A percentile compares a stretch with the other conserved stretches of the same genome.
Evolutionary conservation across 2,329 filamentous ascomycete species (phyloP).

Genomic region (Rosellinia necatrix): DNA sequence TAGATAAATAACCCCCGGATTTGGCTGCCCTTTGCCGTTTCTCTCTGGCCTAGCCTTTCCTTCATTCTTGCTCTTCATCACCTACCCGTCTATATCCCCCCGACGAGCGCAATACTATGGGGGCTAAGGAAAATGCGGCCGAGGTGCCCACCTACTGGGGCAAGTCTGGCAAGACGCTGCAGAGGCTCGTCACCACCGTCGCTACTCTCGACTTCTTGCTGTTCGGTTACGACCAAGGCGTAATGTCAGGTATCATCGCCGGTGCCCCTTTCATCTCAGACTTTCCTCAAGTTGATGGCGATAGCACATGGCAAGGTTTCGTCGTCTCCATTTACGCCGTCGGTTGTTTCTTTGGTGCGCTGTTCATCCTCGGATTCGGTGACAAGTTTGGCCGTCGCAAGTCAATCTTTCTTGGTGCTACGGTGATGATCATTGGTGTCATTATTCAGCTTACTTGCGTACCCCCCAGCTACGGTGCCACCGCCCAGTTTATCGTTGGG

Average conservation of each 20-base stretch:
- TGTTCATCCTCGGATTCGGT: slow-evolving; percentile 49
- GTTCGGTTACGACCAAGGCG: slow-evolving; percentile 42
- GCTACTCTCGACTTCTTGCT: slow-evolving; percentile 38
- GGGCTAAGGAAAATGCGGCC: slow-evolving; percentile 35
- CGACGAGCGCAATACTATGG: slow-evolving; percentile 28
- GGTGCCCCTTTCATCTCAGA: slow-evolving; percentile 35
- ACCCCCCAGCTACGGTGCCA: slow-evolving; percentile 50
- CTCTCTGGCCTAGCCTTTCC: slow-evolving; percentile 6
- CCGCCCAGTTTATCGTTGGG: slow-evolving; percentile 54
- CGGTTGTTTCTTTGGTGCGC: slow-evolving; percentile 49
- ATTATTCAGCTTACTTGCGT: slow-evolving; percentile 57
- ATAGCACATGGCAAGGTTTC: slow-evolving; percentile 43
- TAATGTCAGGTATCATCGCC: slow-evolving; percentile 42
- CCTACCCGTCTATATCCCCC: slow-evolving; percentile 9
- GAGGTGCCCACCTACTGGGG: slow-evolving; percentile 42
- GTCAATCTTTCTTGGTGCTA: slow-evolving; percentile 57
- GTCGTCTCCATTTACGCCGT: slow-evolving; percentile 49
- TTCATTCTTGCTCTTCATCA: background rate
- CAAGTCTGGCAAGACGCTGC: slow-evolving; percentile 36
- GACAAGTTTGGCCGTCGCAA: slow-evolving; percentile 60
- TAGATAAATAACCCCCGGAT: slow-evolving; percentile 16
- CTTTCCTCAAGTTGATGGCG: slow-evolving; percentile 40
- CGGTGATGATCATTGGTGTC: slow-evolving; percentile 60
- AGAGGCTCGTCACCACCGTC: slow-evolving; percentile 38
- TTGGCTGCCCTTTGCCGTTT: background rate